Evolutionary conservation across 805 yeast genomes (phyloP), one percentile per base, ranked within the genome.

Genomic region (Candida maesae): DNA sequence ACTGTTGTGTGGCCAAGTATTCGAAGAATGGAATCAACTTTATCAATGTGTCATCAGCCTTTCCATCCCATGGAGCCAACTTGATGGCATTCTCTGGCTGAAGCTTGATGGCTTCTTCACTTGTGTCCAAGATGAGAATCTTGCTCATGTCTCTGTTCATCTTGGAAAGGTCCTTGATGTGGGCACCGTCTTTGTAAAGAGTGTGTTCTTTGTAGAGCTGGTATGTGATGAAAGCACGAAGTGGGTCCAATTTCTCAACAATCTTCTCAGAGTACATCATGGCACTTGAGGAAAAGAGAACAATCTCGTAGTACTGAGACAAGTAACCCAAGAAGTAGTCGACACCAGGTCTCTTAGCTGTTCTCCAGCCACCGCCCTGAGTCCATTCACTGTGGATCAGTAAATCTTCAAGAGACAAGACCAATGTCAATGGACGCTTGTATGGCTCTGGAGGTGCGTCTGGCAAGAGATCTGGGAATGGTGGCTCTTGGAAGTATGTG

Each of bases 291-390:
- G 91, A 79, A 62, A 93, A 93, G 35, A 95, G 68, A 39, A 93
- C 98, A 60, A 93, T 82, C 69, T 93, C 99, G 66, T 91, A 93
- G 71, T 89, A 91, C 67, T 87, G 95, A 7, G 96, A 85, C 54
- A 93, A 71, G 66, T 93, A 93, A 21, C 95, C 96, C 60, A 93
- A 70, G 68, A 93, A 93, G 71, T 93, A 93, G 65, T 95, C 99
- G 46, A 88, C 81, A 48, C 99, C 99, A 25, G 99, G 98, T 70
- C 99, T 87, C 73, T 93, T 93, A 23, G 96, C 98, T 13, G 97
- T 91, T 68, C 93, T 82, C 99, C 99, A 93, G 40, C 99, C 99
- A 60, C 79, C 74, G 64, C 86, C 79, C 52, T 87, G 78, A 42
- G 86, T 77, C 99, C 99, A 93, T 48, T 84, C 86, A 29, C 95